Evolutionary conservation across 148 eudicot genomes (phyloP), one percentile per base, ranked within the genome.

Genomic region (Diospyros lotus): DNA sequence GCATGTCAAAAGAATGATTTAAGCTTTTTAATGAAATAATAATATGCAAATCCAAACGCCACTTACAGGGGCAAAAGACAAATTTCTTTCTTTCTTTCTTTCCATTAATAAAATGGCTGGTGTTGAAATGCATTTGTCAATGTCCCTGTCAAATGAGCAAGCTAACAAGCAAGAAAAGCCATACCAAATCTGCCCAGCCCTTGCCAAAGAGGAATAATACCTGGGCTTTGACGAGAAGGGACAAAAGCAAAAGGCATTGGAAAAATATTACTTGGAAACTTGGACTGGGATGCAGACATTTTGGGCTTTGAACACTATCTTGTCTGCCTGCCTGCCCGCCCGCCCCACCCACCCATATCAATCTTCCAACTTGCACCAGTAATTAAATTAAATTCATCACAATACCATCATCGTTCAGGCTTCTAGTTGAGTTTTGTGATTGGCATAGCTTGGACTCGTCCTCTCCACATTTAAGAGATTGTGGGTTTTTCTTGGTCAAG

Each of bases 281-380:
- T 17, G 44, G 75, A 46, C 60, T 73, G 67, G 54, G 5, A 73
- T 46, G 43, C 59, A 73, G 64, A 51, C 59, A 59, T 45, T 59
- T 3, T 40, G 55, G 11, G 13, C 9, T 48, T 60, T 73, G 75
- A 73, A 60, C 53, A 15, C 75, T 73, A 73, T 73, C 75, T 60
- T 73, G 75, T 73, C 75, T 46, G 75, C 66, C 28, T 28, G 28
- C 28, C 28, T 28, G 28, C 28, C 28, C 28, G 28, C 28, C 28
- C 28, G 28, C 28, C 28, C 28, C 28, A 28, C 28, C 28, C 28
- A 28, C 28, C 28, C 66, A 73, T 73, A 28, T 73, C 55, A 60
- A 73, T 42, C 28, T 17, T 73, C 60, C 75, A 72, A 60, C 56
- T 18, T 13, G 66, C 58, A 60, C 75, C 48, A 60, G 38, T 3